Percentiles rank a stretch among this genome's conserved stretches.
These are phyloP conservation scores for Waltergamsia citrina DNA, from an alignment of 2,329 filamentous ascomycete species.

Conservation along the genomic window DNA sequence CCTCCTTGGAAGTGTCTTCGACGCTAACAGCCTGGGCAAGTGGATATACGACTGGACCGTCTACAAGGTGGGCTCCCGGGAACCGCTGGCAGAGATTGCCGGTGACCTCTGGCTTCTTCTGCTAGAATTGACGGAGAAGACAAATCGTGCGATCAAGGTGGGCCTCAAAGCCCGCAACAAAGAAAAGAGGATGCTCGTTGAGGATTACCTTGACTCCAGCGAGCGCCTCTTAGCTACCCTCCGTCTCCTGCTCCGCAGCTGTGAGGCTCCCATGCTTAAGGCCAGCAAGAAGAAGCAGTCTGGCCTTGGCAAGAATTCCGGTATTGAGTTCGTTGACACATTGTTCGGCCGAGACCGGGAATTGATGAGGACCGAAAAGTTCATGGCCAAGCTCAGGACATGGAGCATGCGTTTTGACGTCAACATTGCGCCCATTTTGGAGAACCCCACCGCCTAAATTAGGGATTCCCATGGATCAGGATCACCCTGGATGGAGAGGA, in stretches of 20 bases:
- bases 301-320: constrained; percentile 77
- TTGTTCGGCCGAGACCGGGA: constrained; percentile 90
- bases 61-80: constrained; percentile 72
- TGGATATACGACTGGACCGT: constrained; percentile 99
- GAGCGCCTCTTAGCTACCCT: constrained; percentile 81
- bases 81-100: constrained; percentile 81
- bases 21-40: constrained; percentile 93
- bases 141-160: constrained; percentile 80
- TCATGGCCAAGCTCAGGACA: constrained; percentile 80
- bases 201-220: constrained; percentile 41
- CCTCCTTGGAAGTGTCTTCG: constrained; percentile 89
- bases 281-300: constrained; percentile 64
- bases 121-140: constrained; percentile 87
- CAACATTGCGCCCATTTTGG: constrained; percentile 86
- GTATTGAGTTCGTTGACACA: constrained; percentile 90
- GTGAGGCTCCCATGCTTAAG: constrained; percentile 92
- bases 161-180: constrained; percentile 60
- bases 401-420: constrained; percentile 94
- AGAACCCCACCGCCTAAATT: constrained; percentile 43
- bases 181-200: constrained; percentile 71
- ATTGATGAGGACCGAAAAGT: constrained; percentile 79
- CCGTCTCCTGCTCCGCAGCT: constrained; percentile 77
- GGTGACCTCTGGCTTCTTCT: constrained; percentile 92
- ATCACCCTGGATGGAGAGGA: no score
- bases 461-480: no score